A percentile compares a stretch with the other conserved stretches of the same genome.
Conservation (phyloP, 108 stramenopile genomes). For the Bacterosira constricta region DNA sequence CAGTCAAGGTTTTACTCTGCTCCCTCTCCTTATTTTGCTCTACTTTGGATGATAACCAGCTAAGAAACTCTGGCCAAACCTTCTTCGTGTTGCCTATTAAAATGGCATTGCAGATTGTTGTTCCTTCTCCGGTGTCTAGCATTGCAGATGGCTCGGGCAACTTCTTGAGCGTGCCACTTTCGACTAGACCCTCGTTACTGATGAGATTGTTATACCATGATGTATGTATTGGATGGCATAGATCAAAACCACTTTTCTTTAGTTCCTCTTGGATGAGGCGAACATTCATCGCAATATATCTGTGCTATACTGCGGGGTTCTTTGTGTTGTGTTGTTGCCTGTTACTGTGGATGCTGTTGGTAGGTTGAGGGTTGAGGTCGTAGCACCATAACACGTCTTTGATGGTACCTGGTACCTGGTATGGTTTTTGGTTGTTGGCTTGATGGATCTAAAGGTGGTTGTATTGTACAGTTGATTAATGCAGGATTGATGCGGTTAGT, state of each 20-base stretch:
- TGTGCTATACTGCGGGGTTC: no score
- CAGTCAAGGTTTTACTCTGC: neutral
- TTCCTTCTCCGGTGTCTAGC: neutral
- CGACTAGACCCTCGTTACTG: slow-evolving; percentile 46
- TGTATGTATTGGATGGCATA: slow-evolving; percentile 52
- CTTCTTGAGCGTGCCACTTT: slow-evolving; percentile 29
- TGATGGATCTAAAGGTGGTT: no score
- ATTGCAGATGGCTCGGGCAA: slow-evolving; percentile 41
- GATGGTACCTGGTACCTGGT: no score
- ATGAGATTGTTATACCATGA: slow-evolving; percentile 52
- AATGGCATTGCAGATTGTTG: slow-evolving; percentile 34
- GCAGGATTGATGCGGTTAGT: no score
- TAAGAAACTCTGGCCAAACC: slow-evolving; percentile 48
- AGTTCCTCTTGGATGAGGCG: slow-evolving; percentile 5
- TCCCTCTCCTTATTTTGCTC: slow-evolving; percentile 16
- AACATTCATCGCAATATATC: neutral
- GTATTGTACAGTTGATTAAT: no score
- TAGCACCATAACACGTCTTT: no score
- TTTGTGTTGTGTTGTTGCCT: no score
- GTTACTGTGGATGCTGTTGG: no score
- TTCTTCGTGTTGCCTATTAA: slow-evolving; percentile 56
- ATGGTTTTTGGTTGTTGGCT: no score
- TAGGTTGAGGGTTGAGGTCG: no score
- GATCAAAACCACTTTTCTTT: slow-evolving; percentile 19
- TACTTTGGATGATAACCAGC: slow-evolving; percentile 36